These are phyloP conservation scores for Fusarium sp. DNA, from an alignment of 2,329 filamentous ascomycete species.

Conservation along the genomic window DNA sequence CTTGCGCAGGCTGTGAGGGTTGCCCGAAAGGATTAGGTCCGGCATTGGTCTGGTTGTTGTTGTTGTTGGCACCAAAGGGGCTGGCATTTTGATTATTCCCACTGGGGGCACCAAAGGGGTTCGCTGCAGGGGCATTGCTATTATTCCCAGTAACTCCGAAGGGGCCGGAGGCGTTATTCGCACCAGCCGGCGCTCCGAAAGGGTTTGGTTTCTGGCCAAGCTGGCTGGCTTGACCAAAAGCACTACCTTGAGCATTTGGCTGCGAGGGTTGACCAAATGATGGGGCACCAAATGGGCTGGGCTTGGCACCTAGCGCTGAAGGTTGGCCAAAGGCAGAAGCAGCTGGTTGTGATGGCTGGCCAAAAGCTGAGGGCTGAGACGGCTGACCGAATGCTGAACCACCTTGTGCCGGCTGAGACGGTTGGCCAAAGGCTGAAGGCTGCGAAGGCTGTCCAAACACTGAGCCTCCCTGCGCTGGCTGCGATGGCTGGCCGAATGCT, in stretches of 20 bases:
- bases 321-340: conserved; percentile 37
- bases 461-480: conserved; percentile 46
- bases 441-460: conserved; percentile 48
- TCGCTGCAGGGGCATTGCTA: conserved; percentile 40
- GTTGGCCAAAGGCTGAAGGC: conserved; percentile 58
- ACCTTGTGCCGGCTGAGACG: conserved; percentile 27
- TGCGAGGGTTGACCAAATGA: conserved; percentile 53
- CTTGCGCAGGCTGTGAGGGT: conserved; percentile 30
- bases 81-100: conserved; percentile 30
- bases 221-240: conserved; percentile 52
- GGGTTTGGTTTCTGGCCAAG: conserved; percentile 54
- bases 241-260: conserved; percentile 38
- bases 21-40: conserved; percentile 45
- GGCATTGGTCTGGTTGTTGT: conserved; percentile 32
- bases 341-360: conserved; percentile 49
- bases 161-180: conserved; percentile 41
- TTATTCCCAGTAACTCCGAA: conserved; percentile 42
- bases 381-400: conserved; percentile 50
- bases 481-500: conserved; percentile 53
- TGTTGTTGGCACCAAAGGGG: conserved; percentile 37
- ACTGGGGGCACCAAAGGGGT: conserved; percentile 46
- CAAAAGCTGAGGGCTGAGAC: conserved; percentile 42
- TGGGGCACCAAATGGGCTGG: conserved; percentile 39
- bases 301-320: conserved; percentile 23
- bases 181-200: conserved; percentile 46